Conservation (phyloP, 352 stramenopile genomes). For the Phytophthora ramorum region DNA sequence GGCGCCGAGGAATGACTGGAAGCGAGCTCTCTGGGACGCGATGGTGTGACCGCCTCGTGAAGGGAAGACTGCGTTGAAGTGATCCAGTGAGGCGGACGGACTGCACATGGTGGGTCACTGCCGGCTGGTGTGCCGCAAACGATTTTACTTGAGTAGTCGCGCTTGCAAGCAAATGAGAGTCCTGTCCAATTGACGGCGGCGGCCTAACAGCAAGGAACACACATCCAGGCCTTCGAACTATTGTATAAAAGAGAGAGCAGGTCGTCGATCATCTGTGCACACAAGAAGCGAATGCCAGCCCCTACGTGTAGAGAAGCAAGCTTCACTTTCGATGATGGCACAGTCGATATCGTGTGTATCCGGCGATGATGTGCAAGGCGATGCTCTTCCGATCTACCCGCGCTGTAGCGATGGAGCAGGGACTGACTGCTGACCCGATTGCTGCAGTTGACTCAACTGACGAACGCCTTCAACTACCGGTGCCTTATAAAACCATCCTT, state of each 20-base stretch:
- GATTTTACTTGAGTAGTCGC: constrained; percentile 10
- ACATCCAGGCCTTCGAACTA: neutral
- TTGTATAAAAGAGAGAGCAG: too few species aligned
- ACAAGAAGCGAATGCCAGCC: too few species aligned
- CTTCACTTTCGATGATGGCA: too few species aligned
- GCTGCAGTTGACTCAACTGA: neutral
- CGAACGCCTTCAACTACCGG: neutral
- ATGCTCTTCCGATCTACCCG: neutral
- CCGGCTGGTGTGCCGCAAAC: neutral
- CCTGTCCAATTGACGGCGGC: neutral
- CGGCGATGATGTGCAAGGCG: too few species aligned
- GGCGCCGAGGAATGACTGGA: constrained; percentile 22
- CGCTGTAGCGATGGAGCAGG: neutral
- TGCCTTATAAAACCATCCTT: neutral
- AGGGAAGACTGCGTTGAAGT: constrained; percentile 13
- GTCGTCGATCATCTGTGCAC: too few species aligned
- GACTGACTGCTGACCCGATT: neutral
- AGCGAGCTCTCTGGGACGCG: constrained; percentile 19
- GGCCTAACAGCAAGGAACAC: neutral
- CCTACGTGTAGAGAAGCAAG: too few species aligned
- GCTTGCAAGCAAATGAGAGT: constrained; percentile 26
- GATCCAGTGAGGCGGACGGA: neutral
- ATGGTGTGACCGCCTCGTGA: constrained; percentile 21
- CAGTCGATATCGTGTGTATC: too few species aligned
- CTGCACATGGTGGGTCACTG: neutral